Conservation (phyloP, 371 early-diverging fungal species). For the Saksenaea oblongispora region DNA sequence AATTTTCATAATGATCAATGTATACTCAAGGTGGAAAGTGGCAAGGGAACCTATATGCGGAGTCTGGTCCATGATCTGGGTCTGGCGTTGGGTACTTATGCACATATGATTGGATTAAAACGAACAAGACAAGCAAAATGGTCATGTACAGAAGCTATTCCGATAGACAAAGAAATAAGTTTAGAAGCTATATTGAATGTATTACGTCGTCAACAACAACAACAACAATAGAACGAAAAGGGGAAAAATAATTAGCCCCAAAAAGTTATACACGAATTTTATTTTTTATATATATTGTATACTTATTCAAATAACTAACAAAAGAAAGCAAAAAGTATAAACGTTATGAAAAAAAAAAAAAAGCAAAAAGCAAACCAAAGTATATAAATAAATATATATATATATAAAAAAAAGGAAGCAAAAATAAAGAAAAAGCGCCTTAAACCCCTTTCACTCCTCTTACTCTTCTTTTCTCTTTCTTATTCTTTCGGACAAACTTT, state of each 20-base stretch:
- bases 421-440: not conserved
- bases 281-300: no score
- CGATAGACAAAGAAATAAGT: not conserved
- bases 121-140: slow-evolving; percentile 43
- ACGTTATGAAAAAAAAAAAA: no score
- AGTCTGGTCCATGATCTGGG: slow-evolving; percentile 51
- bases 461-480: slow-evolving; percentile 8
- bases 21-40: slow-evolving; percentile 33
- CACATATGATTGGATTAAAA: slow-evolving; percentile 46
- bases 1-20: slow-evolving; percentile 16
- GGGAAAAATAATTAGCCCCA: not conserved
- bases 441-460: slow-evolving; percentile 1
- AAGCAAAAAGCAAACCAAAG: no score
- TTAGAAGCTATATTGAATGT: not conserved
- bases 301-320: no score
- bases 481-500: slow-evolving; percentile 8
- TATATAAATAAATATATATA: no score
- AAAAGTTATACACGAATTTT: no score
- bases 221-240: not conserved
- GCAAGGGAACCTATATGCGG: slow-evolving; percentile 56
- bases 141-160: not conserved
- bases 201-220: not conserved
- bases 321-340: no score
- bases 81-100: slow-evolving; percentile 32
- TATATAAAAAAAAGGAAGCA: no score